These are phyloP conservation scores for Protostelium mycophagum DNA, from an alignment of 78 protist species.

Conservation along the genomic window DNA sequence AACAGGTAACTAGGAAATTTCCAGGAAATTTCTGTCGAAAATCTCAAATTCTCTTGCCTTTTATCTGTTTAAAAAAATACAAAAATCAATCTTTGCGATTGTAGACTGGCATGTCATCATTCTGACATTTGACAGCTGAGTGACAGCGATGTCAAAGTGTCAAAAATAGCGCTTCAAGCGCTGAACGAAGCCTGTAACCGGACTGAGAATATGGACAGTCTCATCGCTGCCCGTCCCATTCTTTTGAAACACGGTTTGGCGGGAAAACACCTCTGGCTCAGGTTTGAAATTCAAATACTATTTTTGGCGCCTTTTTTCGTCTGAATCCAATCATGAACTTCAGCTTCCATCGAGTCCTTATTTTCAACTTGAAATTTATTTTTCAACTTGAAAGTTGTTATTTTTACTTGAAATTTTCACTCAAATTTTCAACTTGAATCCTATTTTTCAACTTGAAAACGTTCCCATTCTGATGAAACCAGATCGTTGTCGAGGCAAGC, in stretches of 20 bases:
- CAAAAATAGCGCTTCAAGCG: slow-evolving; percentile 23
- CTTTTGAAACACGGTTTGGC: slow-evolving; percentile 22
- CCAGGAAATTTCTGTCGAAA: neutral
- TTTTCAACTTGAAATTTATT: too few relatives aligned
- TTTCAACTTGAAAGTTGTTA: too few relatives aligned
- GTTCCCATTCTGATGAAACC: too few relatives aligned
- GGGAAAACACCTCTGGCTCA: slow-evolving; percentile 29
- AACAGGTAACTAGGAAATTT: neutral
- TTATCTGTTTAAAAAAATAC: neutral
- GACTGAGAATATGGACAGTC: slow-evolving; percentile 13
- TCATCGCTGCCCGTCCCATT: slow-evolving; percentile 24
- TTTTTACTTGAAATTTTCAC: too few relatives aligned
- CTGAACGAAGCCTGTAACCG: slow-evolving; percentile 57
- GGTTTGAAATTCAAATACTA: neutral
- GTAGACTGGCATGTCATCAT: neutral
- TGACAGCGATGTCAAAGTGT: slow-evolving; percentile 26
- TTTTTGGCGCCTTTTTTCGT: too few relatives aligned
- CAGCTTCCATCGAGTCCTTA: too few relatives aligned
- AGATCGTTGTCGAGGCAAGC: slow-evolving; percentile 22
- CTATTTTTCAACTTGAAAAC: too few relatives aligned
- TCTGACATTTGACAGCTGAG: slow-evolving; percentile 49
- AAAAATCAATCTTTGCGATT: too few relatives aligned
- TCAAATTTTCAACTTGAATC: too few relatives aligned
- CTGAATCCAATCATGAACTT: too few relatives aligned
- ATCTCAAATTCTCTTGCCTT: neutral